Percentiles rank a stretch among this genome's conserved stretches.
Evolutionary conservation across 2,329 filamentous ascomycete species (phyloP).

Genomic region (Acarospora socialis): DNA sequence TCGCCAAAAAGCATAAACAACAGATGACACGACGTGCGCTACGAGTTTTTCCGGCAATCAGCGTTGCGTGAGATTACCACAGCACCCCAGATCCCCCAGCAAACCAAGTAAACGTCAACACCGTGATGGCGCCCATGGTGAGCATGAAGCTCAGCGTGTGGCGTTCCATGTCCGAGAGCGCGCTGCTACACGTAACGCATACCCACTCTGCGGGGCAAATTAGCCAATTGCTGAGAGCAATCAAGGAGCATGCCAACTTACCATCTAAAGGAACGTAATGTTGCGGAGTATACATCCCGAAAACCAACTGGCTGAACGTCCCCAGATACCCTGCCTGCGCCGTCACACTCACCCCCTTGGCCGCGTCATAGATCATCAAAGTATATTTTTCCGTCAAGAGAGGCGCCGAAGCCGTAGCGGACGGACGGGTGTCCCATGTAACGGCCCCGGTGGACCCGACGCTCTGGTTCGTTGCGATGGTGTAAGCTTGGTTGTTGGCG

Average conservation of each 20-base stretch:
- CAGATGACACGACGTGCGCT: too few relatives aligned
- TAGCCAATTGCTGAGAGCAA: slow-evolving; percentile 11
- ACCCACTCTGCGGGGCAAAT: slow-evolving; percentile 28
- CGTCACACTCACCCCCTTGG: slow-evolving; percentile 36
- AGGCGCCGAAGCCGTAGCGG: slow-evolving; percentile 34
- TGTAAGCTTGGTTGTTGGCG: slow-evolving; percentile 45
- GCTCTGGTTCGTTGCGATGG: slow-evolving; percentile 44
- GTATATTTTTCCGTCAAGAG: slow-evolving; percentile 49
- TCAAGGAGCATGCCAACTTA: slow-evolving; percentile 25
- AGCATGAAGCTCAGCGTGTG: slow-evolving; percentile 42
- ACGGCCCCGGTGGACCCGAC: slow-evolving; percentile 38
- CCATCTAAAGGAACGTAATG: slow-evolving; percentile 35
- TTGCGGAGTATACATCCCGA: slow-evolving; percentile 49
- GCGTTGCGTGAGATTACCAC: slow-evolving; percentile 5
- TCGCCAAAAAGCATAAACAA: too few relatives aligned
- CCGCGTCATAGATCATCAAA: slow-evolving; percentile 46
- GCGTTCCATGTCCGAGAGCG: slow-evolving; percentile 37
- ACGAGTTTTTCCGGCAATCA: too few relatives aligned
- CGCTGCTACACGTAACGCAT: slow-evolving; percentile 44
- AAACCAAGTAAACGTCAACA: slow-evolving; percentile 43
- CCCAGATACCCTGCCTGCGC: slow-evolving; percentile 41
- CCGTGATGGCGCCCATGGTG: slow-evolving; percentile 40
- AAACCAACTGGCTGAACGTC: slow-evolving; percentile 37
- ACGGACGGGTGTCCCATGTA: slow-evolving; percentile 46
- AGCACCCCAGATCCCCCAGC: slow-evolving; percentile 27